Conservation (phyloP, 2,329 filamentous ascomycete species). For the Malbranchea zuffiana region DNA sequence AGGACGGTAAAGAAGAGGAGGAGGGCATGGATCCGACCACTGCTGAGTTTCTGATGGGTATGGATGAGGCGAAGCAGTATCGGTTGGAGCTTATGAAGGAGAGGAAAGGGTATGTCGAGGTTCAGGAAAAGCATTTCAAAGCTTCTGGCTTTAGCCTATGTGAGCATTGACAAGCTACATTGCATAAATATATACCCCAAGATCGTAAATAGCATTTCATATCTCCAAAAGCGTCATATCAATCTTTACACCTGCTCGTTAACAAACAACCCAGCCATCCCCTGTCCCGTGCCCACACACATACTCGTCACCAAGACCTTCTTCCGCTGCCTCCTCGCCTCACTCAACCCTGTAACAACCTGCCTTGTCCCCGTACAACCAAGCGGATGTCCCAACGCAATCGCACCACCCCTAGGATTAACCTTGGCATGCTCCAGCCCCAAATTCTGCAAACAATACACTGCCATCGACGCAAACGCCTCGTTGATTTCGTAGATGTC, state of each 20-base stretch:
- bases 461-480: conserved; percentile 94
- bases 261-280: conserved; percentile 56
- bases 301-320: conserved; percentile 87
- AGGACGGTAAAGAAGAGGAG: not conserved
- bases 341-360: conserved; percentile 82
- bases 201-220: not conserved
- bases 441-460: conserved; percentile 72
- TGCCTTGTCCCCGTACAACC: conserved; percentile 81
- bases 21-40: conserved; percentile 1
- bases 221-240: not conserved
- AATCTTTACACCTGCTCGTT: conserved; percentile 43
- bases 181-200: too few species aligned
- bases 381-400: conserved; percentile 81
- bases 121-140: not conserved
- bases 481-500: conserved; percentile 94
- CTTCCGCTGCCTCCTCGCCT: conserved; percentile 73
- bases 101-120: conserved; percentile 4
- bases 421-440: conserved; percentile 56
- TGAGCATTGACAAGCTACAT: not conserved
- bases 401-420: conserved; percentile 90
- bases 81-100: conserved; percentile 10
- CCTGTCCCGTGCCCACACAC: conserved; percentile 61
- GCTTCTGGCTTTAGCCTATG: not conserved
- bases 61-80: conserved; percentile 4
- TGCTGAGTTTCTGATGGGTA: conserved; percentile 1